phyloP scores from a whole-genome alignment of 257 asterid genomes.

The Jasminum sambac region DNA sequence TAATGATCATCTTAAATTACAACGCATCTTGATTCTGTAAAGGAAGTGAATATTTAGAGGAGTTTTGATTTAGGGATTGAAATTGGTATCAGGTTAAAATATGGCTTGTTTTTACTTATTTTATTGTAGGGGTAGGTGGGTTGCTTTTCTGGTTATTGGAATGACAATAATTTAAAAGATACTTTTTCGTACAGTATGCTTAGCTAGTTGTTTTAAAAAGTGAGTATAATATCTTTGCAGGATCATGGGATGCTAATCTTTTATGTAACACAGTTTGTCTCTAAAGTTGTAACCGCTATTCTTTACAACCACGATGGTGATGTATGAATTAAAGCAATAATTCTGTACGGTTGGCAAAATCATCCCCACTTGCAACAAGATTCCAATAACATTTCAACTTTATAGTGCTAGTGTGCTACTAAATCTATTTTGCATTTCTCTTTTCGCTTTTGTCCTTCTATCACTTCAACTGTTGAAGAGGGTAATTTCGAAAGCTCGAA shows the following conservation, averaged over 20 bases:
- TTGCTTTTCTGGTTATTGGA: neutral
- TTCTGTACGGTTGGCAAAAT: neutral
- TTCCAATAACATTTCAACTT: neutral
- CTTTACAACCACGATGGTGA: neutral
- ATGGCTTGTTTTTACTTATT: neutral
- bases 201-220: neutral
- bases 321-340: neutral
- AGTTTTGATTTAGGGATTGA: neutral
- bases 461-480: neutral
- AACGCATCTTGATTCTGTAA: neutral
- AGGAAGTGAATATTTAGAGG: neutral
- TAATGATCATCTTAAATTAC: neutral
- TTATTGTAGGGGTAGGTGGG: neutral
- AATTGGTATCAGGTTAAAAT: neutral
- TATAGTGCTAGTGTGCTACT: no score
- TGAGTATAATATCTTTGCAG: neutral
- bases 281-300: neutral
- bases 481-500: neutral
- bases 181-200: neutral
- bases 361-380: neutral
- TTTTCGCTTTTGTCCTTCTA: neutral
- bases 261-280: neutral
- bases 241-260: constrained; percentile 3
- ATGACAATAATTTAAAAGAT: neutral
- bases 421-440: no score